phyloP scores from a whole-genome alignment of 2,329 filamentous ascomycete species.

The Ambrosiella beaveri region DNA sequence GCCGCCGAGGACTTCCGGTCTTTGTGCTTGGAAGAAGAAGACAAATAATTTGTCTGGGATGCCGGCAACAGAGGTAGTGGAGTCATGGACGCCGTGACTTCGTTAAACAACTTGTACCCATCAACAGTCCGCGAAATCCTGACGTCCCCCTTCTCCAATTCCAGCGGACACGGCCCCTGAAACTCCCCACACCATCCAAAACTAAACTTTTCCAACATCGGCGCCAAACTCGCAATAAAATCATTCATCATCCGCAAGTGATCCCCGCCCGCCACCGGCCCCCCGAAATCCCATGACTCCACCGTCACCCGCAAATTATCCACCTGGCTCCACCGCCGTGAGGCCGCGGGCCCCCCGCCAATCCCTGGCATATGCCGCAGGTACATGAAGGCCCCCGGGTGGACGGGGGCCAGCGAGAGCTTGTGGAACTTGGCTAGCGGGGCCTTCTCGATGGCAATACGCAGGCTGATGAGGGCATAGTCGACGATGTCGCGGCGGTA shows the following conservation, averaged over 20 bases:
- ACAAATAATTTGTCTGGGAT: conserved; percentile 14
- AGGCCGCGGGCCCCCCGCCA: conserved; percentile 54
- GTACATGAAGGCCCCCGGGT: conserved; percentile 60
- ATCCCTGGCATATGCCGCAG: conserved; percentile 59
- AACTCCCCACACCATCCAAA: conserved; percentile 62
- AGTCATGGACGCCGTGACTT: conserved; percentile 48
- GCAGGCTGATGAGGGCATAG: conserved; percentile 73
- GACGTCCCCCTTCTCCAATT: conserved; percentile 34
- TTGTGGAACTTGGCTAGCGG: conserved; percentile 47
- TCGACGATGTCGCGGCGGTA: conserved; percentile 67
- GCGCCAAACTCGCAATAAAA: conserved; percentile 56
- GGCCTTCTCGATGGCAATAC: conserved; percentile 64
- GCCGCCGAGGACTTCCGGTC: too few relatives aligned
- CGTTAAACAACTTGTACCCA: conserved; percentile 34
- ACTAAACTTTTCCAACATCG: conserved; percentile 47
- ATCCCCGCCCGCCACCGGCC: conserved; percentile 42
- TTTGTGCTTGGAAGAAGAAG: conserved; percentile 27
- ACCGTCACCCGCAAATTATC: conserved; percentile 55
- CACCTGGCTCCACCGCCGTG: conserved; percentile 62
- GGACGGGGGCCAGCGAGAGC: conserved; percentile 56
- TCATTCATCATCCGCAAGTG: conserved; percentile 67
- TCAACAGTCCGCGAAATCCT: not conserved
- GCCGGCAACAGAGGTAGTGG: conserved; percentile 21
- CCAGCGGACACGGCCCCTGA: conserved; percentile 57
- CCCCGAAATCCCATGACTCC: conserved; percentile 50